Conservation (phyloP, 495 filamentous ascomycete species). For the Entonaema liquescens region DNA sequence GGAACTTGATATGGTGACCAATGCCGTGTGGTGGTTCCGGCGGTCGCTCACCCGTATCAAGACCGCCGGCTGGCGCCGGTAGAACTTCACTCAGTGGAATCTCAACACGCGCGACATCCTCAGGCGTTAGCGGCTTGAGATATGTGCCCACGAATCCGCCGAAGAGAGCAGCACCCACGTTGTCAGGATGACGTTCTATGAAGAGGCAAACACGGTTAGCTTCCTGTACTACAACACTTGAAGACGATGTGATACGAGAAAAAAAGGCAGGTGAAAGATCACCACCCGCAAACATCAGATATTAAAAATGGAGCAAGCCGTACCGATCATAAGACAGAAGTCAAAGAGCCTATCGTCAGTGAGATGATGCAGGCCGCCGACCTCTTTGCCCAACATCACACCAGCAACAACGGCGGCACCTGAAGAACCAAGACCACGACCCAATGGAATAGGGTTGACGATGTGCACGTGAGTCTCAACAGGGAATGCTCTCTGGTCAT, state of each 20-base stretch:
- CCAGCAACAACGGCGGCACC: constrained; percentile 95
- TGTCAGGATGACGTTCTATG: constrained; percentile 93
- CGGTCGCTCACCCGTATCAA: constrained; percentile 83
- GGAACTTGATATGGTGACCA: constrained; percentile 91
- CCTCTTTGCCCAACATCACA: constrained; percentile 88
- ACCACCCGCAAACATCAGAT: not conserved
- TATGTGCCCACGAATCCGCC: constrained; percentile 98
- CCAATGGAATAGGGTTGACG: constrained; percentile 90
- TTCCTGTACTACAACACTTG: not conserved
- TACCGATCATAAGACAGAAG: constrained; percentile 92
- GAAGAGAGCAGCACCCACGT: constrained; percentile 92
- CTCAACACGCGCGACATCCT: constrained; percentile 84
- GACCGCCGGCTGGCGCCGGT: constrained; percentile 82
- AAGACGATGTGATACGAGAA: not conserved
- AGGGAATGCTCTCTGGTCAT: constrained; percentile 83
- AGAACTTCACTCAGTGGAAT: constrained; percentile 96
- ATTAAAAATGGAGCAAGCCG: constrained; percentile 18
- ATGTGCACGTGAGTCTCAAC: constrained; percentile 89
- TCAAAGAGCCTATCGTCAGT: constrained; percentile 87
- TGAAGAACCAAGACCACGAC: constrained; percentile 88
- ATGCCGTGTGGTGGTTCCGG: constrained; percentile 90
- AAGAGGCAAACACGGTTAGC: constrained; percentile 27
- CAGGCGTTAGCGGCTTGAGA: constrained; percentile 84
- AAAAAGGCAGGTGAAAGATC: not conserved
- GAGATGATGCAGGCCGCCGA: constrained; percentile 78